These are phyloP conservation scores for Penicillium sclerotigenum DNA, from an alignment of 2,329 filamentous ascomycete species.

Conservation along the genomic window DNA sequence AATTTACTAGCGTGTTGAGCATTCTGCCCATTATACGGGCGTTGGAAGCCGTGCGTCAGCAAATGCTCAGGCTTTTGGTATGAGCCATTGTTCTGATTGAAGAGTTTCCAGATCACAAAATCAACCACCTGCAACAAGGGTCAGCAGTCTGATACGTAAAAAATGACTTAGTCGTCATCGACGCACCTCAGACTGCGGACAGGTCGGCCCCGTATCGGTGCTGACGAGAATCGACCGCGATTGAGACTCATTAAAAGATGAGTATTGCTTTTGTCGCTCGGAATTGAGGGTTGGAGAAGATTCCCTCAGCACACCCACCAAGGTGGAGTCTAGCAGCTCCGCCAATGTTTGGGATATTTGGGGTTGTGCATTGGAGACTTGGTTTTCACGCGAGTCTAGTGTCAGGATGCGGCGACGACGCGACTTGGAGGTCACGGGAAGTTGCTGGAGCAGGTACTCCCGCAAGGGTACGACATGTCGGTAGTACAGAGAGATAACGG, in stretches of 20 bases:
- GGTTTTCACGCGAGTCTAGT: constrained; percentile 11
- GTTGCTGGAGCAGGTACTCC: constrained; percentile 63
- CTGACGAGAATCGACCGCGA: constrained; percentile 31
- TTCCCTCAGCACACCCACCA: constrained; percentile 57
- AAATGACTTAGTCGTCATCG: background rate
- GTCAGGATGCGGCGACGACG: constrained; percentile 47
- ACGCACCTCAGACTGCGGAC: constrained; percentile 64
- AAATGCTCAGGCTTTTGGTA: constrained; percentile 65
- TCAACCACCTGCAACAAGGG: constrained; percentile 61
- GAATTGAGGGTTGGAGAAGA: constrained; percentile 30
- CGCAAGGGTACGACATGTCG: constrained; percentile 63
- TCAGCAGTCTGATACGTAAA: constrained; percentile 6
- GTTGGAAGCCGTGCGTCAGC: constrained; percentile 78
- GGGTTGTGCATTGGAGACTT: constrained; percentile 1
- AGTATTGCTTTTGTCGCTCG: constrained; percentile 55
- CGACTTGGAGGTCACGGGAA: constrained; percentile 63
- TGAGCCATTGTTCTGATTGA: constrained; percentile 53
- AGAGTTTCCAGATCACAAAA: constrained; percentile 73
- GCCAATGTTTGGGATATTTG: constrained; percentile 39
- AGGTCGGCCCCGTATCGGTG: constrained; percentile 42
- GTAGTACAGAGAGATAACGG: constrained; percentile 69
- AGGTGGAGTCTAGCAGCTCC: constrained; percentile 63
- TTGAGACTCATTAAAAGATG: constrained; percentile 62
- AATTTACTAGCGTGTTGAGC: constrained; percentile 50
- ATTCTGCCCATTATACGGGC: constrained; percentile 30